Percentiles rank a stretch among this genome's conserved stretches.
phyloP scores from a whole-genome alignment of 208 protist genomes.

The Acanthamoeba lenticulata region DNA sequence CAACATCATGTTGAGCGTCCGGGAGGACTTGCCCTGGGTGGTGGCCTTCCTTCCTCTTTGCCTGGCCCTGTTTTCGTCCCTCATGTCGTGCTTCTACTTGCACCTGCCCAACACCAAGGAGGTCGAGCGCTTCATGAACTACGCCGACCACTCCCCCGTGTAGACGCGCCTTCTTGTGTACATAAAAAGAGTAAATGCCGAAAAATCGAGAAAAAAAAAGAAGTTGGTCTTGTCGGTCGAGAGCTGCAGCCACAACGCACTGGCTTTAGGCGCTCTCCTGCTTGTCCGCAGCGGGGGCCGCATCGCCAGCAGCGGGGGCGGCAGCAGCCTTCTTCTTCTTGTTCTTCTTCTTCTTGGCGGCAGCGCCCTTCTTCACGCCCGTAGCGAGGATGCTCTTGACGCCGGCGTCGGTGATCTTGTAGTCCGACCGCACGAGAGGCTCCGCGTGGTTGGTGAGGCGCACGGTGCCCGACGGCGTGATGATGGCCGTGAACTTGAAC shows the following conservation, averaged over 20 bases:
- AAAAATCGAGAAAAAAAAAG: constrained; percentile 33
- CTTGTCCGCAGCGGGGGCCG: neutral
- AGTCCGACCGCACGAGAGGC: constrained; percentile 73
- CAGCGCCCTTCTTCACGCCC: constrained; percentile 21
- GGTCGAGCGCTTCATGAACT: neutral
- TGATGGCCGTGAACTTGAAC: constrained; percentile 87
- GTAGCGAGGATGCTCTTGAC: constrained; percentile 53
- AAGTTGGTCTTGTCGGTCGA: constrained; percentile 64
- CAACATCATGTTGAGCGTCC: constrained; percentile 45
- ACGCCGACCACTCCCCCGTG: neutral
- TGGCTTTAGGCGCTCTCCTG: constrained; percentile 6
- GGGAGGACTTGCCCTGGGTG: constrained; percentile 16
- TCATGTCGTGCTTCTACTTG: constrained; percentile 43
- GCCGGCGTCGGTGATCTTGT: constrained; percentile 66
- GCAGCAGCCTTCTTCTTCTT: constrained; percentile 60
- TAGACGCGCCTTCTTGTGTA: no score
- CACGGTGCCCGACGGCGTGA: constrained; percentile 74
- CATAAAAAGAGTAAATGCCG: no score
- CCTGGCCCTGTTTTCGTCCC: constrained; percentile 36
- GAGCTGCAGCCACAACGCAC: constrained; percentile 19
- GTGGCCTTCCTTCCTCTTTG: constrained; percentile 11
- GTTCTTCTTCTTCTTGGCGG: constrained; percentile 73
- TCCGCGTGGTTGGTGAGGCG: constrained; percentile 62
- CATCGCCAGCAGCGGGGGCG: neutral
- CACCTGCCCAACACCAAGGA: constrained; percentile 49